Evolutionary conservation across 805 yeast species (phyloP), one percentile per base, ranked within the genome.

Genomic region (Clavispora carvajalis): DNA sequence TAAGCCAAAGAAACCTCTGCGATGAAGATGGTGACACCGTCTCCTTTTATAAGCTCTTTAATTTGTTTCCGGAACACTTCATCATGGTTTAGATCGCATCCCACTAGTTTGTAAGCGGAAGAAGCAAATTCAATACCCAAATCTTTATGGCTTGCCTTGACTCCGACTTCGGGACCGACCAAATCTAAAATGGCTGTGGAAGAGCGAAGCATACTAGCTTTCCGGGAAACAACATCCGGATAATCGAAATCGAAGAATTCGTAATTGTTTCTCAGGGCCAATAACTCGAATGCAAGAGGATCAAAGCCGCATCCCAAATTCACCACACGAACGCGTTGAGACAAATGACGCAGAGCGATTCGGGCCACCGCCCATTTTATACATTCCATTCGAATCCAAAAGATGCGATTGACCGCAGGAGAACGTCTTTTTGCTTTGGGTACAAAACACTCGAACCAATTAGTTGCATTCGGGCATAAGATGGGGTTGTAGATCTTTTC

Each of bases 1-100:
- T 85, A 86, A 0, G 91, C 89, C 40, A 86, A 60, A 0, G 95
- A 85, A 4, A 86, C 95, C 57, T 85, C 95, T 1, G 95, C 91
- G 29, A 87, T 70, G 53, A 82, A 86, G 2, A 85, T 68, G 34
- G 72, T 77, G 4, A 73, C 61, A 2, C 67, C 51, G 3, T n/a
- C 31, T 16, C 31, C 31, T 55, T 58, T 36, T 8, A 61, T 54
- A 11, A 69, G 47, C 2, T 40, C 21, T 4, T 49, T 37, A 33
- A 73, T 39, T 39, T 59, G 61, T 7, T 45, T n/a, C n/a, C n/a
- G n/a, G n/a, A n/a, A n/a, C n/a, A n/a, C 34, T 15, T 59, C 45
- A 43, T 74, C 48, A 48, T 78, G 62, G 38, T 82, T 77, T 45
- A 85, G 61, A 55, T 85, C 82, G 58, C 95, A 86, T 0, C 86